A percentile compares a stretch with the other conserved stretches of the same genome.
Conservation (phyloP, 2,329 filamentous ascomycete genomes). For the Verticillium longisporum region DNA sequence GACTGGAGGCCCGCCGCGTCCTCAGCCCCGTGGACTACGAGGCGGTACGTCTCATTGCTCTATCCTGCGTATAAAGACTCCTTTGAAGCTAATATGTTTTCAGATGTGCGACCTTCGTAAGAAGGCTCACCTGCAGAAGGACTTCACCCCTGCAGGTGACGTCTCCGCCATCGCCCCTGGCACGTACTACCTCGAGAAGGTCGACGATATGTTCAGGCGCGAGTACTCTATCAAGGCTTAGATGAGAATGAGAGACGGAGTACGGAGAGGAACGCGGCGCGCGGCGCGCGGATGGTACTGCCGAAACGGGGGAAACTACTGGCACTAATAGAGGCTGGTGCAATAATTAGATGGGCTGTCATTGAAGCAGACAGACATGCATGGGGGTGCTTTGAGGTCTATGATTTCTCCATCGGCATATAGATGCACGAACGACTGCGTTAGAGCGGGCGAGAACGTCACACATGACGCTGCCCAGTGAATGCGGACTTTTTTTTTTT, state of each 20-base stretch:
- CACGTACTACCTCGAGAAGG: conserved; percentile 72
- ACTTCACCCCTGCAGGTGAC: conserved; percentile 64
- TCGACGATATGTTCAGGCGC: conserved; percentile 83
- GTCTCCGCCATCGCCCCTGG: conserved; percentile 58
- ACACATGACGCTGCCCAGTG: background rate
- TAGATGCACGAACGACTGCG: background rate
- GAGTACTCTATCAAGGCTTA: conserved; percentile 71
- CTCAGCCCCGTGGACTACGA: conserved; percentile 70
- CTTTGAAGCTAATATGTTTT: background rate
- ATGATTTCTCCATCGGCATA: background rate
- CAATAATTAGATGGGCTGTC: conserved; percentile 5
- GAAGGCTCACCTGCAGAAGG: conserved; percentile 76
- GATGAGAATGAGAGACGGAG: conserved; percentile 7
- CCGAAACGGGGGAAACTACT: background rate
- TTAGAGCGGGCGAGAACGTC: background rate
- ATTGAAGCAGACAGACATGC: background rate
- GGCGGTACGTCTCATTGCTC: conserved; percentile 44
- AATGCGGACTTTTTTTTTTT: background rate
- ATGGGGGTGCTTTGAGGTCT: background rate
- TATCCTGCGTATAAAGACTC: background rate
- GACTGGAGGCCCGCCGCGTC: conserved; percentile 57
- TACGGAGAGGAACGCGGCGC: background rate
- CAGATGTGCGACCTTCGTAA: conserved; percentile 73
- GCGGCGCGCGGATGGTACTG: background rate
- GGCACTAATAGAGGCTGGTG: conserved; percentile 9